Evolutionary conservation across 331 rosid species (phyloP).

Genomic region (Stylosanthes scabra): DNA sequence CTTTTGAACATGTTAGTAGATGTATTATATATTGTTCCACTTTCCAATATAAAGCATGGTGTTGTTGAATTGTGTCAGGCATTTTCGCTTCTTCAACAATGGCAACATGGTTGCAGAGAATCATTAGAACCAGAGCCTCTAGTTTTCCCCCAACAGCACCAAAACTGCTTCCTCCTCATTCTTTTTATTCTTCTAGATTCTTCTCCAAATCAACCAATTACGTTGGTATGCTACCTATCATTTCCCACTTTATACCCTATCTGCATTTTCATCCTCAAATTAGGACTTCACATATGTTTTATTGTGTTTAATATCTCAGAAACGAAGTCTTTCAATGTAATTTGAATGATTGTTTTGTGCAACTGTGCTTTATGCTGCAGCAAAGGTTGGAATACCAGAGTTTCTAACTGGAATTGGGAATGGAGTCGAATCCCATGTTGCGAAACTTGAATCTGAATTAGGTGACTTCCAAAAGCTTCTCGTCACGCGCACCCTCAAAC

Average conservation of each 20-base stretch:
- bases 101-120: conserved; percentile 69
- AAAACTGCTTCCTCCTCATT: conserved; percentile 35
- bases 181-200: conserved; percentile 59
- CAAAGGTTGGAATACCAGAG: conserved; percentile 90
- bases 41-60: no score
- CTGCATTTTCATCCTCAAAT: neutral
- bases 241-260: neutral
- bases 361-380: conserved; percentile 52
- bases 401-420: conserved; percentile 86
- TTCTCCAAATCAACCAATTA: conserved; percentile 73
- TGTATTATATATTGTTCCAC: no score
- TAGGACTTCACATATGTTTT: neutral
- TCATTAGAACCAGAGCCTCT: conserved; percentile 43
- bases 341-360: conserved; percentile 21
- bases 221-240: conserved; percentile 43
- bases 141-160: conserved; percentile 16
- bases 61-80: no score
- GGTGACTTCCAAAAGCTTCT: conserved; percentile 91
- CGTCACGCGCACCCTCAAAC: conserved; percentile 81
- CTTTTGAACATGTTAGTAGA: no score
- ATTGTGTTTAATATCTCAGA: neutral
- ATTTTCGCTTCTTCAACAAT: neutral
- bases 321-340: neutral
- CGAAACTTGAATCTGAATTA: conserved; percentile 85
- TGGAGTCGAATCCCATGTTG: conserved; percentile 80